These are phyloP conservation scores for Solanum peruvianum DNA, from an alignment of 257 asterid genomes.

Conservation along the genomic window DNA sequence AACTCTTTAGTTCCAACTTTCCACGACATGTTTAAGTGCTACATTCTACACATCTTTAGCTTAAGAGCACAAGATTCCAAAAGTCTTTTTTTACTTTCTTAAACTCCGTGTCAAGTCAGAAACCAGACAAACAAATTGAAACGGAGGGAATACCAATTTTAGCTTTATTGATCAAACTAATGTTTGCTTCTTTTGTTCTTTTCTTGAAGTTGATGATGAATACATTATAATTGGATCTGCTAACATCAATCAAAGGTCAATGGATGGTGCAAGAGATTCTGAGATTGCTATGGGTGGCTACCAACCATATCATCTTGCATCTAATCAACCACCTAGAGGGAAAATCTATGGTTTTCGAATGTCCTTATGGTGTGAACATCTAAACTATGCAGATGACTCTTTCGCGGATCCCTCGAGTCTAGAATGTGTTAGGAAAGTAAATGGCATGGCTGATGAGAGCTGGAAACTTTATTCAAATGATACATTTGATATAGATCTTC, in stretches of 20 bases:
- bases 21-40: not conserved
- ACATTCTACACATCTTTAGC: not conserved
- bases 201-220: slow-evolving; percentile 70
- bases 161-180: not conserved
- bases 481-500: slow-evolving; percentile 26
- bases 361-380: slow-evolving; percentile 82
- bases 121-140: not conserved
- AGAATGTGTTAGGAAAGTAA: slow-evolving; percentile 42
- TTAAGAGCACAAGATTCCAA: not conserved
- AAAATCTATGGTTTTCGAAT: slow-evolving; percentile 45
- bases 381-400: slow-evolving; percentile 9
- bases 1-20: not conserved
- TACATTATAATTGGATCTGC: slow-evolving; percentile 86
- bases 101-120: not conserved
- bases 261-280: slow-evolving; percentile 80
- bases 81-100: not conserved
- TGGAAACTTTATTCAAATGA: slow-evolving; percentile 50
- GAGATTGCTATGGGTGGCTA: slow-evolving; percentile 95
- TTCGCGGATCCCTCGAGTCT: slow-evolving; percentile 44
- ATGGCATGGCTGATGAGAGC: slow-evolving; percentile 36
- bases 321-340: slow-evolving; percentile 29
- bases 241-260: slow-evolving; percentile 87
- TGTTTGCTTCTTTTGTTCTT: not conserved
- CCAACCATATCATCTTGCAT: slow-evolving; percentile 57
- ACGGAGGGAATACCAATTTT: not conserved